phyloP scores from a whole-genome alignment of 1,139 yeast genomes.

The Kazachstania sp. region DNA sequence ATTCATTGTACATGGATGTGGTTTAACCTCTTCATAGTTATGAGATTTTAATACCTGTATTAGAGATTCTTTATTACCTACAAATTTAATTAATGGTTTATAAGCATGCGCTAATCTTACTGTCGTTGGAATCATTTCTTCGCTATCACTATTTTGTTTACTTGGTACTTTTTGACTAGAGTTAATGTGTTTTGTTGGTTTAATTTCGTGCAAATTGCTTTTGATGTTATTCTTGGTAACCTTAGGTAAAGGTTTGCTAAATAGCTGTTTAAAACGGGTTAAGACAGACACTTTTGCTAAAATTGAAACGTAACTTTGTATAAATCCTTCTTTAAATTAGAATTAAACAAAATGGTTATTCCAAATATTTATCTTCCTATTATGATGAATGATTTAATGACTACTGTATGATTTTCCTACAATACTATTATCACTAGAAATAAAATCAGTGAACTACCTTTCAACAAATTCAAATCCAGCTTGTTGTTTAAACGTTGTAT shows the following conservation, averaged over 20 bases:
- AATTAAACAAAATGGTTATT: too few relatives aligned
- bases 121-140: conserved; percentile 32
- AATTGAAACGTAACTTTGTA: too few relatives aligned
- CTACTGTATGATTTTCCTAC: too few relatives aligned
- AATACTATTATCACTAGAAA: too few relatives aligned
- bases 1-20: conserved; percentile 43
- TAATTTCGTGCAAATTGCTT: background rate
- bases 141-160: background rate
- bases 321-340: too few relatives aligned
- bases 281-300: conserved; percentile 4
- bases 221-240: background rate
- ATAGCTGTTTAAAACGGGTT: conserved; percentile 4
- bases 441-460: too few relatives aligned
- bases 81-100: conserved; percentile 53
- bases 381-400: too few relatives aligned
- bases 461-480: too few relatives aligned
- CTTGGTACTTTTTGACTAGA: background rate
- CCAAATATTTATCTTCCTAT: too few relatives aligned
- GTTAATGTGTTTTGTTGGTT: background rate
- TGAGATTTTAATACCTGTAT: conserved; percentile 21
- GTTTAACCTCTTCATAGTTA: conserved; percentile 18
- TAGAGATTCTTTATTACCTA: conserved; percentile 39
- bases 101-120: conserved; percentile 31
- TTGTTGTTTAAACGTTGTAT: too few relatives aligned
- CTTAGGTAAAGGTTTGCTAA: background rate